Conservation (phyloP, 2,329 filamentous ascomycete species). For the Zopfia rhizophila region DNA sequence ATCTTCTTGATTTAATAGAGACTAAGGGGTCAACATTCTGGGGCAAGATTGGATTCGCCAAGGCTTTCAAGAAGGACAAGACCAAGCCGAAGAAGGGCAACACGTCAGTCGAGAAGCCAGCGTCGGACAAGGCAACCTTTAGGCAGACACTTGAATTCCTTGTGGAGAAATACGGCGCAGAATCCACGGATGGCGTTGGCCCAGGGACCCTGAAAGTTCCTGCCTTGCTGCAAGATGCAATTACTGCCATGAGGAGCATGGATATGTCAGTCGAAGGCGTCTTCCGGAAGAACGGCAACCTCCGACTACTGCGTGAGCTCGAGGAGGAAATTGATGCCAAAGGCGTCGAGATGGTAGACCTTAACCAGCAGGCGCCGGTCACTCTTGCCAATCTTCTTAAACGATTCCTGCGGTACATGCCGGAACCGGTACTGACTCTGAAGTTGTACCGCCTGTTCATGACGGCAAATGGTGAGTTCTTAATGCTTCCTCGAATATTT, state of each 20-base stretch:
- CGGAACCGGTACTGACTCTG: constrained; percentile 92
- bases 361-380: constrained; percentile 89
- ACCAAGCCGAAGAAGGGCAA: constrained; percentile 82
- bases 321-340: constrained; percentile 87
- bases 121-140: constrained; percentile 80
- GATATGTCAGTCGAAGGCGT: constrained; percentile 98
- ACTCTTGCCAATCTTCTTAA: constrained; percentile 94
- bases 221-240: constrained; percentile 92
- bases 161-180: constrained; percentile 91
- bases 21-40: constrained; percentile 94
- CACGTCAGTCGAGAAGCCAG: constrained; percentile 43
- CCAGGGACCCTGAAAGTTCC: constrained; percentile 91
- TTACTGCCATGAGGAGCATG: constrained; percentile 97
- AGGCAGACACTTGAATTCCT: constrained; percentile 88
- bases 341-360: constrained; percentile 84
- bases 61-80: constrained; percentile 90
- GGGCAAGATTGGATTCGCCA: constrained; percentile 97
- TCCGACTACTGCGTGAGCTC: constrained; percentile 88
- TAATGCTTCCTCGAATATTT: background rate
- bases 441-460: constrained; percentile 94
- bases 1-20: constrained; percentile 91
- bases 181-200: constrained; percentile 97
- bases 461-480: constrained; percentile 76
- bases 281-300: constrained; percentile 99
- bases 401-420: constrained; percentile 92